A percentile compares a stretch with the other conserved stretches of the same genome.
phyloP scores from a whole-genome alignment of 805 yeast species.

The Candida ficus region DNA sequence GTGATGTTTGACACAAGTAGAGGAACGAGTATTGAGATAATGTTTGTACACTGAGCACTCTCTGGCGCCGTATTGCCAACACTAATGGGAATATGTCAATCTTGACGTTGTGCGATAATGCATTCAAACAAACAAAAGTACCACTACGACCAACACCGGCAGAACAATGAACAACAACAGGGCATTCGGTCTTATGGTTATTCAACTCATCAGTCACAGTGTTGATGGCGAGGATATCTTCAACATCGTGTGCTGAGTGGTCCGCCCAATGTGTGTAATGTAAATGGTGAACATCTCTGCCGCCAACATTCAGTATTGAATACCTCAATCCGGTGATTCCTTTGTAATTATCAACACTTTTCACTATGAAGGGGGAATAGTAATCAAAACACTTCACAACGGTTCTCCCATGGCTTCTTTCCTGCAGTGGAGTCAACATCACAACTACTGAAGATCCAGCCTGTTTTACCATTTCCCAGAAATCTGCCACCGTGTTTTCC shows the following conservation, averaged over 20 bases:
- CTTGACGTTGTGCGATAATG: not conserved
- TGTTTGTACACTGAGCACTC: too few relatives aligned
- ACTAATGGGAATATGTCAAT: not conserved
- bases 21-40: too few relatives aligned
- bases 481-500: slow-evolving; percentile 67
- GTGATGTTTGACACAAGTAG: too few relatives aligned
- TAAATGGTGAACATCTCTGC: slow-evolving; percentile 46
- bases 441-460: too few relatives aligned
- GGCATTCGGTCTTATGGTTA: slow-evolving; percentile 22
- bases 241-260: slow-evolving; percentile 47
- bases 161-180: slow-evolving; percentile 80
- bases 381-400: slow-evolving; percentile 66
- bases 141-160: slow-evolving; percentile 98
- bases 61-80: too few relatives aligned
- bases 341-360: not conserved
- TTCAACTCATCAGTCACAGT: slow-evolving; percentile 27
- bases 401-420: slow-evolving; percentile 36
- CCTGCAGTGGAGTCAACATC: slow-evolving; percentile 73
- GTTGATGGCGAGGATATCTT: slow-evolving; percentile 29
- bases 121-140: slow-evolving; percentile 69
- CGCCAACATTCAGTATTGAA: slow-evolving; percentile 29
- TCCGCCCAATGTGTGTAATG: slow-evolving; percentile 84
- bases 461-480: slow-evolving; percentile 94
- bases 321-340: slow-evolving; percentile 18
- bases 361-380: slow-evolving; percentile 14